Evolutionary conservation across 2,329 filamentous ascomycete genomes (phyloP).

Genomic region (Trichoderma sp.): DNA sequence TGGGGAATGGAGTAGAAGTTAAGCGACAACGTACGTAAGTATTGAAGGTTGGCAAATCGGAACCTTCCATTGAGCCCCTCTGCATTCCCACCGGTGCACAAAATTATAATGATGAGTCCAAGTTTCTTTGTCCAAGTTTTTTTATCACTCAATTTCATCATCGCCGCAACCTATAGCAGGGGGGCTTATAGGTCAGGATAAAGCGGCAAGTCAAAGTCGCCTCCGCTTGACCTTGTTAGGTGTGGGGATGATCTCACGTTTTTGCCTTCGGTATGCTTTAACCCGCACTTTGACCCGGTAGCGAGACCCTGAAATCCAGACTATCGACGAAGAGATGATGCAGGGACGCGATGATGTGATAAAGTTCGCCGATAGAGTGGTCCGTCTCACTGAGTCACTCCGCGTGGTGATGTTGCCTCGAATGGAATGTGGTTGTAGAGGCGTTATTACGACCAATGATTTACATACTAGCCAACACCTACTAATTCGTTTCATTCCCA

Average conservation of each 20-base stretch:
- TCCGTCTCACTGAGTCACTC: neutral
- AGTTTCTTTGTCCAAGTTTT: neutral
- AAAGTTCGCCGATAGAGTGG: neutral
- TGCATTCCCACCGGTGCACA: neutral
- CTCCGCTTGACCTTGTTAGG: neutral
- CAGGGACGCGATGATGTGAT: slow-evolving; percentile 3
- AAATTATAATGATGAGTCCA: neutral
- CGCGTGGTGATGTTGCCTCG: neutral
- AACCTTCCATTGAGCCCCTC: neutral
- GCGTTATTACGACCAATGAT: neutral
- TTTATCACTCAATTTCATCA: neutral
- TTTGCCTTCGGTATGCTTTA: neutral
- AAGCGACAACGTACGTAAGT: neutral
- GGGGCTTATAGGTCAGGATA: neutral
- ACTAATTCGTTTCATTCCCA: neutral
- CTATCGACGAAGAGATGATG: neutral
- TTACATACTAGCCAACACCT: neutral
- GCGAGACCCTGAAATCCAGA: neutral
- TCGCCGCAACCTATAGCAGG: neutral
- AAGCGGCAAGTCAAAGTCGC: neutral
- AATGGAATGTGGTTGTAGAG: neutral
- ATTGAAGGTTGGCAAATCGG: neutral
- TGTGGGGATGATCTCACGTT: neutral
- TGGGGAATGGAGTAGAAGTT: neutral
- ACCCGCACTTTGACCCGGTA: slow-evolving; percentile 3